phyloP scores from a whole-genome alignment of 768 basidiomycete genomes.

The Tylopilus rubrobrunneus region DNA sequence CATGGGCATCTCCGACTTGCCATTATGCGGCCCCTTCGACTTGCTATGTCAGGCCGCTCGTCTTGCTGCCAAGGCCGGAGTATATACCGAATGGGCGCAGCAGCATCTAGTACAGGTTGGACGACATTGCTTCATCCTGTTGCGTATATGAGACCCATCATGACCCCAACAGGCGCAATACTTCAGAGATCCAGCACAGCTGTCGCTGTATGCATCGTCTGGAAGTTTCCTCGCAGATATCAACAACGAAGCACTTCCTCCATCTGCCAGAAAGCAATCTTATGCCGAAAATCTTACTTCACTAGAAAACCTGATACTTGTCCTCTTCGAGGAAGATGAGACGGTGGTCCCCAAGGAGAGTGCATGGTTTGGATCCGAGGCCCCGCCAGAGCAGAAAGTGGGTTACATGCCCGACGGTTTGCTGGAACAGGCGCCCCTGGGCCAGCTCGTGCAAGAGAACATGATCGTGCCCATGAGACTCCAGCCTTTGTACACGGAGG shows the following conservation, averaged over 20 bases:
- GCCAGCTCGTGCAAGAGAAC: constrained; percentile 18
- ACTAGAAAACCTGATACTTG: constrained; percentile 65
- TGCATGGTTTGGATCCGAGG: constrained; percentile 81
- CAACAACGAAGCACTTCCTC: constrained; percentile 67
- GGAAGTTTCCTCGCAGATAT: constrained; percentile 70
- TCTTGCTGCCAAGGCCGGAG: constrained; percentile 54
- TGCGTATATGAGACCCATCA: not conserved
- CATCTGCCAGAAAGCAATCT: constrained; percentile 48
- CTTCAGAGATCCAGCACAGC: constrained; percentile 66
- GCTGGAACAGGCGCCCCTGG: constrained; percentile 13
- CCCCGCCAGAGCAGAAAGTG: constrained; percentile 34
- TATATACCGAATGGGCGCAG: constrained; percentile 77
- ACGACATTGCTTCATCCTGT: not conserved
- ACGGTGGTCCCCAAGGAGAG: constrained; percentile 84
- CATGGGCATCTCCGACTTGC: constrained; percentile 80
- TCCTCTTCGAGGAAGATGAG: constrained; percentile 67
- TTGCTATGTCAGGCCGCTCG: constrained; percentile 67
- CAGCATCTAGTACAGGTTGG: constrained; percentile 66
- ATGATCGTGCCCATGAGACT: constrained; percentile 63
- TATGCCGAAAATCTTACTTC: constrained; percentile 59
- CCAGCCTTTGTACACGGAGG: constrained; percentile 70
- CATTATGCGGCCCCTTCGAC: constrained; percentile 60
- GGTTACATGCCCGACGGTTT: not conserved
- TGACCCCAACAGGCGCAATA: constrained; percentile 66
- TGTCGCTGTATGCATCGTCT: constrained; percentile 52